Percentiles rank a stretch among this genome's conserved stretches.
These are phyloP conservation scores for Lumnitzera littorea DNA, from an alignment of 345 rosid genomes.

Conservation along the genomic window DNA sequence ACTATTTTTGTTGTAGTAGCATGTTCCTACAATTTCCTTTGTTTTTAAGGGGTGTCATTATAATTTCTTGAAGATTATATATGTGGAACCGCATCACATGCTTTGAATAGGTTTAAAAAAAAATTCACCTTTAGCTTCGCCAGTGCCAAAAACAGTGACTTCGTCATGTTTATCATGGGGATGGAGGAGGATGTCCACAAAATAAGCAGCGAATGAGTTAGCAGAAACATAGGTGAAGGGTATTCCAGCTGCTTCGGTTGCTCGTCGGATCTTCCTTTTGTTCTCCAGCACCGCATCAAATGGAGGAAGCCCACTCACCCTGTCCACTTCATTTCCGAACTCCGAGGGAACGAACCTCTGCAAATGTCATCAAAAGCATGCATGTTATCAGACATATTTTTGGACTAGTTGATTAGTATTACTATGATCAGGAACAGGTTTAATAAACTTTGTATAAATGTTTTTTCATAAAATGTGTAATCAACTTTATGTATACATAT, in stretches of 20 bases:
- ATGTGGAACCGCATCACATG: not conserved
- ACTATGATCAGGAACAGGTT: no score
- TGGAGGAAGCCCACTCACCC: slow-evolving; percentile 19
- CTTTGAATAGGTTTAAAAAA: not conserved
- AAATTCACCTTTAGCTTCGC: slow-evolving; percentile 23
- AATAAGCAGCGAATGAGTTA: slow-evolving; percentile 24
- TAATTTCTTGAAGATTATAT: not conserved
- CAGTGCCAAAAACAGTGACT: slow-evolving; percentile 20
- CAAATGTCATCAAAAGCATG: no score
- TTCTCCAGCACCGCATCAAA: slow-evolving; percentile 19
- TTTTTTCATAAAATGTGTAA: no score
- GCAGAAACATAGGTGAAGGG: slow-evolving; percentile 23
- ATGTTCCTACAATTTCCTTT: no score
- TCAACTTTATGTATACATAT: no score
- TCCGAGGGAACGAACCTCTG: slow-evolving; percentile 40
- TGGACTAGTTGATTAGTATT: no score
- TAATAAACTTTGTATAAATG: no score
- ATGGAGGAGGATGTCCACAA: slow-evolving; percentile 18
- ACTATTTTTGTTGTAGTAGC: no score
- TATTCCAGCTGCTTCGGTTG: slow-evolving; percentile 25
- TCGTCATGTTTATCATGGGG: slow-evolving; percentile 11
- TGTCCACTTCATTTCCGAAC: slow-evolving; percentile 32
- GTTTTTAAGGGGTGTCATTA: no score
- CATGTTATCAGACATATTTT: no score
- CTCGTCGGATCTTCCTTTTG: slow-evolving; percentile 28